These are phyloP conservation scores for Medakamo hakoo DNA, from an alignment of 139 green algal genomes.

Conservation along the genomic window DNA sequence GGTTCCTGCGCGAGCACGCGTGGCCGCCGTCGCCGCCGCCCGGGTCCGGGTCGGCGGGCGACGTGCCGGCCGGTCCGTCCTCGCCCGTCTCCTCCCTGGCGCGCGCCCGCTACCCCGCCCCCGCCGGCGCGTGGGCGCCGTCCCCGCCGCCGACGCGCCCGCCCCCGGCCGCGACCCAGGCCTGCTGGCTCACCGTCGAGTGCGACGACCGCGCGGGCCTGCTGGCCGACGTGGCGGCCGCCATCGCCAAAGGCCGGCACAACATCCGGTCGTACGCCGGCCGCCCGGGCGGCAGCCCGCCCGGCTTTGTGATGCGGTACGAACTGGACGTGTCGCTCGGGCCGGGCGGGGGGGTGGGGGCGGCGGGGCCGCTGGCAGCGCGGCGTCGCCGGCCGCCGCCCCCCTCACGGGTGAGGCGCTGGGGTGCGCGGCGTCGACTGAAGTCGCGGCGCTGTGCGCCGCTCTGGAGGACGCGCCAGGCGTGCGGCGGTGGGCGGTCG, in stretches of 20 bases:
- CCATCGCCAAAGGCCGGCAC: conserved; percentile 24
- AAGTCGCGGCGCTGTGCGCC: no score
- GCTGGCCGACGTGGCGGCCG: conserved; percentile 29
- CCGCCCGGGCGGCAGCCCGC: no score
- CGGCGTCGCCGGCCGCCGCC: no score
- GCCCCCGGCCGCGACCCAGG: background rate
- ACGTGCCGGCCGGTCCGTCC: no score
- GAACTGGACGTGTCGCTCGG: background rate
- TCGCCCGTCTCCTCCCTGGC: background rate
- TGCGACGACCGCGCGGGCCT: conserved; percentile 34
- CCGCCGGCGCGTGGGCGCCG: background rate
- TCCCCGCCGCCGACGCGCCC: background rate
- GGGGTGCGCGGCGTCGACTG: no score
- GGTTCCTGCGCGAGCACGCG: conserved; percentile 41
- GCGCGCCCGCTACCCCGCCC: background rate
- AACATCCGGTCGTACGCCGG: conserved; percentile 19
- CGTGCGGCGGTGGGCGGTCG: no score
- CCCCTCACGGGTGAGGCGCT: no score
- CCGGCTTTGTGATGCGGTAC: background rate
- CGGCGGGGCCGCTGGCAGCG: no score
- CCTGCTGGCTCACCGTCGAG: conserved; percentile 15
- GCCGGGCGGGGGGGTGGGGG: no score
- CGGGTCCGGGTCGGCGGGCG: no score
- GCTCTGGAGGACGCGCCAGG: no score
- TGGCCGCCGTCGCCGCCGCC: no score